Percentiles rank a stretch among this genome's conserved stretches.
Evolutionary conservation across 148 eudicot species (phyloP).

Genomic region (Arbutus unedo): DNA sequence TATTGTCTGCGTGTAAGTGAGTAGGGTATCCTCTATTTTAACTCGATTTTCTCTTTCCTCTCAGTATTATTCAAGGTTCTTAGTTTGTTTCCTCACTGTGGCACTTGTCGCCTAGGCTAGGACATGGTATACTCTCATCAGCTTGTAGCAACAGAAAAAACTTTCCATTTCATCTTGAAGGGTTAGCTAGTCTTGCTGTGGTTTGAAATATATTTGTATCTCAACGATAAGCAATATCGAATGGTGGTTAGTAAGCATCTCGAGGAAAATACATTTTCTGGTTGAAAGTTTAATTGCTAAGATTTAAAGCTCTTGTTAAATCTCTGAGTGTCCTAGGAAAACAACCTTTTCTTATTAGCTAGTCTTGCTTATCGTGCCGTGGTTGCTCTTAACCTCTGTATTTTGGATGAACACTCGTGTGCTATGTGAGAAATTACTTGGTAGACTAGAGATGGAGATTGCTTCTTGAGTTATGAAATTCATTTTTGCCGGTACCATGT

Average conservation of each 20-base stretch:
- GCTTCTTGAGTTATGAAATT: not conserved
- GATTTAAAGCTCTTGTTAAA: not conserved
- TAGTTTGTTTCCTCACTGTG: not conserved
- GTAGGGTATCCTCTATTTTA: not conserved
- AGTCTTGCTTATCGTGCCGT: not conserved
- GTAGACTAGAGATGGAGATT: not conserved
- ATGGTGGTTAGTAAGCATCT: not conserved
- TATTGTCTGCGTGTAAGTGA: not conserved
- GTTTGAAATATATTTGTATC: not conserved
- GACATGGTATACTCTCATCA: not conserved
- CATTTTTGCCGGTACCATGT: not conserved
- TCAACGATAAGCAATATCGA: not conserved
- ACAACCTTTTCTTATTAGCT: not conserved
- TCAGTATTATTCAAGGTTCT: not conserved
- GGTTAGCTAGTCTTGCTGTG: not conserved
- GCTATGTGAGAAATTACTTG: not conserved
- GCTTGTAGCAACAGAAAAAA: not conserved
- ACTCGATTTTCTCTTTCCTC: not conserved
- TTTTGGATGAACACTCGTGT: not conserved
- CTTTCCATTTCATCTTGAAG: not conserved
- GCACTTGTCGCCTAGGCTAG: not conserved
- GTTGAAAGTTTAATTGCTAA: not conserved
- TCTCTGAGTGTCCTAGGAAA: not conserved
- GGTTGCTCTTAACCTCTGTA: not conserved
- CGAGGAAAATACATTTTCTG: not conserved